Base-by-base conservation (phyloP, 2,329 filamentous ascomycete genomes). In the Aspergillus sergii region DNA sequence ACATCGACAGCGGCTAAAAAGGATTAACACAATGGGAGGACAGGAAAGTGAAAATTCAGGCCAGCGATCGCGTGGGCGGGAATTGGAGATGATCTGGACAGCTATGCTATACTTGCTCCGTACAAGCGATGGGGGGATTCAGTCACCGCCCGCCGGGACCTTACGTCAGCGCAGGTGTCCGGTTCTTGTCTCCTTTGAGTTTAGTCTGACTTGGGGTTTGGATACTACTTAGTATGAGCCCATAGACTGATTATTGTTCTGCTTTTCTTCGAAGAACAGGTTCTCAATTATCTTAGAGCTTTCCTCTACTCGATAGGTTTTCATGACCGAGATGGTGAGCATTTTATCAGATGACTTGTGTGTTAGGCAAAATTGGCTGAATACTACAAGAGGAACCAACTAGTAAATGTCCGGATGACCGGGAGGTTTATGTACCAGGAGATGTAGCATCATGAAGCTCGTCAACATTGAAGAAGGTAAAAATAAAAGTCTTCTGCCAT, bases 71-170 rank as follows among this genome's bases (percentile, higher is more conserved):
- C 48, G 48, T 32, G 48, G 60, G 34, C 54, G n/a, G 16, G 32
- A 41, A n/a, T 41, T 59, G 60, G 30, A 57, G 60, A 57, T 55
- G 54, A 68, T 71, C 65, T 71, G 71, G 71, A 70, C 71, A 72
- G 70, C 69, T 72, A 70, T 70, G 60, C 63, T 63, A 45, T 55
- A 58, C 59, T 28, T 36, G 36, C 30, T 36, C 6, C 6, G 51
- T 36, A 39, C 2, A 23, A 32, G 19, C 12, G 36, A 54, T 19
- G n/a, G 48, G 19, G 28, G 14, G 10, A 30, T 9, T 39, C 48
- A 36, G 58, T 41, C 48, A 60, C 41, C 43, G 41, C 30, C n/a
- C 26, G 23, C 36, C 36, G 30, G 58, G 60, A 4, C 60, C 68
- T 68, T 69, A 68, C 61, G 69, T 69, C 68, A 70, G 66, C 69